Evolutionary conservation across 345 rosid genomes (phyloP), one percentile per base, ranked within the genome.

Genomic region (Iberis pinnata): DNA sequence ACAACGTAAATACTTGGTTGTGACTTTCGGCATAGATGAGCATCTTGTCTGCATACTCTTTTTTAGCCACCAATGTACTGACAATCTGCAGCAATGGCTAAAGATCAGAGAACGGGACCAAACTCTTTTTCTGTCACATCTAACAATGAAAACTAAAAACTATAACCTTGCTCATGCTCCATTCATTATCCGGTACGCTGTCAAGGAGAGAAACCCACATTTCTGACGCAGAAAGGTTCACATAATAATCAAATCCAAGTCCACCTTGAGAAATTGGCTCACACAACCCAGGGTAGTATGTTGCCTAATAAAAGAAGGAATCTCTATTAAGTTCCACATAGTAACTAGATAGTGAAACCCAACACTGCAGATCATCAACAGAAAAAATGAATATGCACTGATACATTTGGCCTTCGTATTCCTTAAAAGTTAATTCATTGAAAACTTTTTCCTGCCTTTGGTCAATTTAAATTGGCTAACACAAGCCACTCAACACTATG

Each of bases 101-200:
- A 56, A 61, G 31, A 69, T 69, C 63, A 69, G 68, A 27, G 10
- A 52, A 43, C 0, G n/a, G 54, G 43, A 62, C 32, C 27, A 49
- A 50, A 15, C 29, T 49, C 49, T 49, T 54, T 12, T 41, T 54
- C 60, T 41, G 61, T 33, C 37, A 36, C 29, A 55, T 56, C 40
- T 37, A 67, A 48, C 58, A 48, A 27, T 27, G 53, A 50, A 60
- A 60, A 38, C 58, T 47, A 53, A 47, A 27, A 53, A 43, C 45
- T 15, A 63, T 40, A 67, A 87, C 96, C 98, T 90, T 87, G 78
- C 67, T 84, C 98, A 87, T 90, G 76, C 79, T 90, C 98, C 98
- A 87, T 37, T 84, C 88, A 19, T 58, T 73, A 49, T 79, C 95
- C 5, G 95, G 86, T 58, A 74, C 55, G 53, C 68, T 65, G 63